These are phyloP conservation scores for Tetraselmis striata DNA, from an alignment of 139 green algal species.

Conservation along the genomic window DNA sequence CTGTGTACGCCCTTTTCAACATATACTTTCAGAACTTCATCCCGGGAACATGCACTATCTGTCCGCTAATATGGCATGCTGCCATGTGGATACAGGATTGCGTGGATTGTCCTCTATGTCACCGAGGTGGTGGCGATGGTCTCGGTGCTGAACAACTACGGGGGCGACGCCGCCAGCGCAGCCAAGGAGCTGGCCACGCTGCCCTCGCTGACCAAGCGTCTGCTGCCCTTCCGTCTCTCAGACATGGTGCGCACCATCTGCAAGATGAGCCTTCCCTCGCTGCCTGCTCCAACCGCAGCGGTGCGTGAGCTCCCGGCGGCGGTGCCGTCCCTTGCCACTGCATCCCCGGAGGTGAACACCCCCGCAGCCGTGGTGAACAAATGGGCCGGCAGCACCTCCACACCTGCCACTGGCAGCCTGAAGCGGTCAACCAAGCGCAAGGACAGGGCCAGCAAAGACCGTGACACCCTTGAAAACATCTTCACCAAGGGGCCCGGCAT, in stretches of 20 bases:
- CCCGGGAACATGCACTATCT: no score
- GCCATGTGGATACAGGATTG: constrained; percentile 37
- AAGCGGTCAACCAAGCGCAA: background rate
- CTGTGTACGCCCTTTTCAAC: background rate
- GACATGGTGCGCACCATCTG: constrained; percentile 32
- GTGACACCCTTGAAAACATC: constrained; percentile 27
- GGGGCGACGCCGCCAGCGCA: constrained; percentile 26
- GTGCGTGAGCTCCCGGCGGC: no score
- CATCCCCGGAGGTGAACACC: background rate
- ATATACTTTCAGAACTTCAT: no score
- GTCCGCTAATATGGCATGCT: no score
- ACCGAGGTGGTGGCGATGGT: constrained; percentile 54
- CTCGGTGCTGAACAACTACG: constrained; percentile 38
- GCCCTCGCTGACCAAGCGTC: constrained; percentile 47
- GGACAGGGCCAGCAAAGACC: constrained; percentile 7
- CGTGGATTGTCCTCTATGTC: constrained; percentile 50
- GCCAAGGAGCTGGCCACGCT: constrained; percentile 28
- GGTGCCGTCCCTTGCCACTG: background rate
- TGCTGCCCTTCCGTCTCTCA: constrained; percentile 47
- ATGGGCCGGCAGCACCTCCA: background rate
- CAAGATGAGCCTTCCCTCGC: background rate
- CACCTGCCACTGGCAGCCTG: background rate
- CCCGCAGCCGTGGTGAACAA: background rate
- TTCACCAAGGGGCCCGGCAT: constrained; percentile 21
- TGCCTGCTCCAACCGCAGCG: background rate